Base-by-base conservation (phyloP, 2,329 filamentous ascomycete species). In the Laburnicola sp. region DNA sequence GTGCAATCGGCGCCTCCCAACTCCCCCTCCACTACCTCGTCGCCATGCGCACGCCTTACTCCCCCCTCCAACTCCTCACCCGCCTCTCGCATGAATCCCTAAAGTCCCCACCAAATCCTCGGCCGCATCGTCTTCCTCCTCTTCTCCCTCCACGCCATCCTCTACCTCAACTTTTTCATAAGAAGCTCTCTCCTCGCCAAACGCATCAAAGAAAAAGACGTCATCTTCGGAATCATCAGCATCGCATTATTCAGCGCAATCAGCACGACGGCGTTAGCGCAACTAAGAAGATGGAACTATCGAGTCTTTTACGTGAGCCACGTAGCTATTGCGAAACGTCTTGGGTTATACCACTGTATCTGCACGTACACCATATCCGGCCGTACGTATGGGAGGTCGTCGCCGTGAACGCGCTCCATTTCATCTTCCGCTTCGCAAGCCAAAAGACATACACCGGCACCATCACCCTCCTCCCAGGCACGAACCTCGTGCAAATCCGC, bases 101-200 rank as follows among this genome's bases (percentile, higher is more conserved):
- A n/a, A 83, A 83, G 45, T 69, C 75, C 3, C 77, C 84, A 86
- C 59, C 80, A 83, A 45, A 72, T 84, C 4, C 76, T 85, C 27
- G 83, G 83, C 9, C 78, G 82, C 1, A 73, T 83, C 47, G 72
- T 84, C 36, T 75, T 75, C 9, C 58, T 77, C 9, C 66, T 86
- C 2, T 75, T 86, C 45, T 64, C 74, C 30, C 62, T 75, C 2
- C 84, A 86, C 64, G 80, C 77, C 1, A 56, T 66, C 0, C 74
- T 86, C 53, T 86, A 86, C 57, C 56, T 84, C 23, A 75, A 78
- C 44, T 85, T 84, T 70, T 86, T 84, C 64, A 60, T 80, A 50
- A 74, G 77, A 48, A 75, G 76, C 2, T 72, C 69, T 11, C 60
- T 84, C 31, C 70, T 86, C 9, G 64, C 68, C 10, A 81, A 81